Evolutionary conservation across 1,284 basidiomycete genomes (phyloP), one percentile per base, ranked within the genome.

Genomic region (Pulveroboletus ridleyi): DNA sequence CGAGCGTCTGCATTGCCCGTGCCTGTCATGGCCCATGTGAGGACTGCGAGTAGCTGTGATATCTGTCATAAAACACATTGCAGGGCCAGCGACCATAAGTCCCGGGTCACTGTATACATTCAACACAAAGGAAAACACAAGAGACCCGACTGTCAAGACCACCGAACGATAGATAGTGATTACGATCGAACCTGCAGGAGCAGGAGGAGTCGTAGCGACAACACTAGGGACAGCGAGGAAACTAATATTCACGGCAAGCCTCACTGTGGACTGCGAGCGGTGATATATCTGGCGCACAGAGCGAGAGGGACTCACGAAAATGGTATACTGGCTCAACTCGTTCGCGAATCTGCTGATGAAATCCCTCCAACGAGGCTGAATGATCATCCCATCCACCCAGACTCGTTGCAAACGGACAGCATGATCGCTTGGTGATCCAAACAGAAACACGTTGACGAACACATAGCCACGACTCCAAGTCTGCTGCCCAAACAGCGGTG

Each of bases 241-340:
- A 11, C 61, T 59, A 39, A 74, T 56, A 50, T 74, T 35, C 29
- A 29, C 29, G 29, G 29, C 29, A 29, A 29, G 29, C 29, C 3
- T 29, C 29, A 29, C 29, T 29, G 4, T 35, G 35, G 35, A 35
- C 35, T 35, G 4, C 35, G 35, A 13, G 13, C 35, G 9, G 13
- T 64, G 13, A 68, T 60, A 52, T 20, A 23, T 33, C 10, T 2
- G 4, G 14, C 11, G 41, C 2, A 15, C 1, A 33, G 49, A 55
- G 20, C 2, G 17, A 54, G 11, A 7, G 4, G 2, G 5, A 75
- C 84, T 42, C 63, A 87, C 86, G 64, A 81, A 82, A 17, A 87
- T 77, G 35, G 83, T 79, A 35, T 35, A 35, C 35, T 10, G 35
- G 35, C 35, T 35, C 35, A 35, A 35, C 35, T 35, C 35, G 10